A percentile compares a stretch with the other conserved stretches of the same genome.
phyloP scores from a whole-genome alignment of 768 basidiomycete species.

The Chlorophyllum brunneum region DNA sequence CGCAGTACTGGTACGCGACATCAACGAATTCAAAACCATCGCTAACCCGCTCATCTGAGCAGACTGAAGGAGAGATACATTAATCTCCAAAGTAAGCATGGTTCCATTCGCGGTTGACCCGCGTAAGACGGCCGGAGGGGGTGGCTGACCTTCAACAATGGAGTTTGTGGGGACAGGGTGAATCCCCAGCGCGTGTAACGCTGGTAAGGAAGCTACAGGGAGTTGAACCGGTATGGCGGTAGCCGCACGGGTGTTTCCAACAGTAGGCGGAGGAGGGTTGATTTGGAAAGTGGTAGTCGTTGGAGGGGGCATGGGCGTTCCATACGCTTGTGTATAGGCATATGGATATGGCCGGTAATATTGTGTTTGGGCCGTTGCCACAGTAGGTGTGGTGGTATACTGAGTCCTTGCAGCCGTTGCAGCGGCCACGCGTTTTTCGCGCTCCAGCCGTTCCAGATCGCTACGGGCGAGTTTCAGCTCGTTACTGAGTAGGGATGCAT shows the following conservation, averaged over 20 bases:
- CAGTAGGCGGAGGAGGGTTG: constrained; percentile 25
- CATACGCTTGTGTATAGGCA: constrained; percentile 60
- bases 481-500: constrained; percentile 49
- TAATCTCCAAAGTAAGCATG: constrained; percentile 75
- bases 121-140: constrained; percentile 73
- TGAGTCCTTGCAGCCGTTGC: constrained; percentile 41
- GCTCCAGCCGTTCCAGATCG: constrained; percentile 65
- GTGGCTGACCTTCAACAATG: constrained; percentile 52
- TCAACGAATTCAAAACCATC: constrained; percentile 65
- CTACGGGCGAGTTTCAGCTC: constrained; percentile 60
- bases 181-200: constrained; percentile 71
- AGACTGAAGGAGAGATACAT: constrained; percentile 66
- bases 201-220: constrained; percentile 59
- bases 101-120: constrained; percentile 69
- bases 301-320: constrained; percentile 30
- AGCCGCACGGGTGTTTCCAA: constrained; percentile 27
- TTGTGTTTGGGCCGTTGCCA: constrained; percentile 37
- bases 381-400: constrained; percentile 28
- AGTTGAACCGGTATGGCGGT: constrained; percentile 64
- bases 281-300: constrained; percentile 27
- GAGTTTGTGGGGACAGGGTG: constrained; percentile 60
- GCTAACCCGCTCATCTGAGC: constrained; percentile 78
- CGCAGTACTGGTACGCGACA: constrained; percentile 41
- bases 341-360: constrained; percentile 68
- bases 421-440: constrained; percentile 56